Conservation (phyloP, 1,139 yeast genomes). For the Lodderomyces theae region DNA sequence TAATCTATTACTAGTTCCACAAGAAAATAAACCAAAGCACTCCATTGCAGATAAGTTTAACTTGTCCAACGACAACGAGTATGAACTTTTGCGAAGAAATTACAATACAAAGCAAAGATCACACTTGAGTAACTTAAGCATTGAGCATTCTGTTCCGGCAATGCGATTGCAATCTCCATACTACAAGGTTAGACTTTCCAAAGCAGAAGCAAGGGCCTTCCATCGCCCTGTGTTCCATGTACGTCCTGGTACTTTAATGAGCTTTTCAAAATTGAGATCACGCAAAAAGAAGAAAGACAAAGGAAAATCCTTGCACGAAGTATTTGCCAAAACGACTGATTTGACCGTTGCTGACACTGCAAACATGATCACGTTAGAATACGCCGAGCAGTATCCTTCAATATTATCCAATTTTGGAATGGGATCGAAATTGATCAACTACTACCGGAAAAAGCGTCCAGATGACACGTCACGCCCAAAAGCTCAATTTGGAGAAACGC, state of each 20-base stretch:
- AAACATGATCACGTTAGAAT: conserved; percentile 75
- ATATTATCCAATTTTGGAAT: conserved; percentile 88
- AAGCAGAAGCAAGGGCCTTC: conserved; percentile 70
- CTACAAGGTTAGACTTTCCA: conserved; percentile 74
- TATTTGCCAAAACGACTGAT: conserved; percentile 70
- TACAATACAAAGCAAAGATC: conserved; percentile 91
- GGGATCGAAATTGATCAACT: conserved; percentile 92
- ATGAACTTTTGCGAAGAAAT: conserved; percentile 77
- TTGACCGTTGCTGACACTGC: conserved; percentile 84
- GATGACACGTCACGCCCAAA: conserved; percentile 89
- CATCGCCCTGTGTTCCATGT: conserved; percentile 77
- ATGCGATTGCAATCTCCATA: conserved; percentile 84
- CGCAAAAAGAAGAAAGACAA: conserved; percentile 88
- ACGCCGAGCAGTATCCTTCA: conserved; percentile 85
- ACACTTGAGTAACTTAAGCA: conserved; percentile 84
- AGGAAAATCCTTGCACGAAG: conserved; percentile 74
- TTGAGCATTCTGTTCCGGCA: conserved; percentile 93
- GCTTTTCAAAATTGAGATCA: conserved; percentile 71
- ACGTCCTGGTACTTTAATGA: conserved; percentile 74
- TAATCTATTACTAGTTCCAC: conserved; percentile 62
- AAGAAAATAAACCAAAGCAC: conserved; percentile 12
- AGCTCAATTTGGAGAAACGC: conserved; percentile 89
- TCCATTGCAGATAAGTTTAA: conserved; percentile 54
- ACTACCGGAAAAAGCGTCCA: conserved; percentile 78
- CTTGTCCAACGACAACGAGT: conserved; percentile 84